Evolutionary conservation across 2,329 filamentous ascomycete species (phyloP), one percentile per base, ranked within the genome.

Genomic region (Calonectria pseudoturangicola): DNA sequence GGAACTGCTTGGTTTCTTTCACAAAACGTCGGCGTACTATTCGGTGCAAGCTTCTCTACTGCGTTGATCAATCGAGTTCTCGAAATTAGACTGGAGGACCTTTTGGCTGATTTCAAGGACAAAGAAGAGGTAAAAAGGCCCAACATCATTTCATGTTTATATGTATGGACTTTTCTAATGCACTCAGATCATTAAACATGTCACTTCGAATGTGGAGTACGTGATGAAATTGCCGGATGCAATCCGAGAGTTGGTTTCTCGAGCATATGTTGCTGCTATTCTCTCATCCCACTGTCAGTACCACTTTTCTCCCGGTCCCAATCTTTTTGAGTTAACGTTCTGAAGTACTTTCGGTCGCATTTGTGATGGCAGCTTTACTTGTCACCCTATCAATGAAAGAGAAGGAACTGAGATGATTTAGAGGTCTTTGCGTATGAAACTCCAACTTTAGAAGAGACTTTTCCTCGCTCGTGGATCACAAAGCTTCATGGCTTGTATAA

Each of bases 21-120:
- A 16, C 69, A 71, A 21, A 71, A 66, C n/a, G 21, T 71, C 5
- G 69, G 69, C 4, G 56, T 71, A 9, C 69, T 71, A 12, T 9
- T 71, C 12, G 69, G 69, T 16, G 69, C 69, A 1, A 71, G 69
- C 27, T 56, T 67, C 27, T 68, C 69, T 4, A 71, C 69, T 4
- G n/a, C 64, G 4, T 36, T 68, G 54, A 71, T 71, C 63, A 71
- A 68, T 28, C 30, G 27, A 12, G 63, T 67, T 16, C 54, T 71
- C 12, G 18, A 21, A 33, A 27, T 56, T 15, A 48, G 18, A 28
- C 41, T 68, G 8, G 51, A 68, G 21, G 47, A 8, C 1, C 30
- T 36, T 10, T 27, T 68, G 6, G 25, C 7, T 7, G 28, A 21
- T 4, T 8, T 62, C 2, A n/a, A 21, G 6, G 16, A n/a, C 10